phyloP scores from a whole-genome alignment of 208 protist species.

The Crithidia bombi region DNA sequence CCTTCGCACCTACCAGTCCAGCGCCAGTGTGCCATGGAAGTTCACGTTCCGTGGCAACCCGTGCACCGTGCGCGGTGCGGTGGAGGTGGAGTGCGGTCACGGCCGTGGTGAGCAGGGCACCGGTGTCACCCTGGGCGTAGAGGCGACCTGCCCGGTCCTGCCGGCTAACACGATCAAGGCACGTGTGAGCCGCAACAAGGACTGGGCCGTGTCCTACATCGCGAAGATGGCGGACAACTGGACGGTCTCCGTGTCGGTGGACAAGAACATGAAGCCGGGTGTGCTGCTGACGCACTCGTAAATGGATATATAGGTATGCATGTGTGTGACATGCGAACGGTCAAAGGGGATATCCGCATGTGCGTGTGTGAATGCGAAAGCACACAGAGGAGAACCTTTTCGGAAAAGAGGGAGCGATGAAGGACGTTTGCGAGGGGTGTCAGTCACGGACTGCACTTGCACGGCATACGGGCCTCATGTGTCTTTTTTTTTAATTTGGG shows the following conservation, averaged over 20 bases:
- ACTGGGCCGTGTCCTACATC: slow-evolving; percentile 74
- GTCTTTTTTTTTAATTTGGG: no score
- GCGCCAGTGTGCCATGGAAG: slow-evolving; percentile 46
- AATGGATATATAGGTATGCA: background rate
- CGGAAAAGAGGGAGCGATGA: no score
- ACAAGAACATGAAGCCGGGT: slow-evolving; percentile 64
- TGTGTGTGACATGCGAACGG: background rate
- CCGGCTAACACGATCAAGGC: slow-evolving; percentile 79
- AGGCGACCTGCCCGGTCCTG: slow-evolving; percentile 57
- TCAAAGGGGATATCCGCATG: background rate
- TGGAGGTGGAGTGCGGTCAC: slow-evolving; percentile 54
- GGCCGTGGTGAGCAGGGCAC: slow-evolving; percentile 25
- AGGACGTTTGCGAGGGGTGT: background rate
- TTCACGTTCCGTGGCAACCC: slow-evolving; percentile 39
- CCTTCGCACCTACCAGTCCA: slow-evolving; percentile 53
- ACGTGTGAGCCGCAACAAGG: slow-evolving; percentile 55
- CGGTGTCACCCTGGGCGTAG: slow-evolving; percentile 44
- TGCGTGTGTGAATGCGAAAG: background rate
- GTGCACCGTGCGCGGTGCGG: slow-evolving; percentile 40
- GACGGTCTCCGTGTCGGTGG: slow-evolving; percentile 66
- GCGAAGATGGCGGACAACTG: slow-evolving; percentile 70
- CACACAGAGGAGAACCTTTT: background rate
- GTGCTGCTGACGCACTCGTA: slow-evolving; percentile 77
- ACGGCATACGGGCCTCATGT: no score
- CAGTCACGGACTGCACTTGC: background rate